phyloP scores from a whole-genome alignment of 2,329 filamentous ascomycete genomes.

The Neopestalotiopsis sp. region DNA sequence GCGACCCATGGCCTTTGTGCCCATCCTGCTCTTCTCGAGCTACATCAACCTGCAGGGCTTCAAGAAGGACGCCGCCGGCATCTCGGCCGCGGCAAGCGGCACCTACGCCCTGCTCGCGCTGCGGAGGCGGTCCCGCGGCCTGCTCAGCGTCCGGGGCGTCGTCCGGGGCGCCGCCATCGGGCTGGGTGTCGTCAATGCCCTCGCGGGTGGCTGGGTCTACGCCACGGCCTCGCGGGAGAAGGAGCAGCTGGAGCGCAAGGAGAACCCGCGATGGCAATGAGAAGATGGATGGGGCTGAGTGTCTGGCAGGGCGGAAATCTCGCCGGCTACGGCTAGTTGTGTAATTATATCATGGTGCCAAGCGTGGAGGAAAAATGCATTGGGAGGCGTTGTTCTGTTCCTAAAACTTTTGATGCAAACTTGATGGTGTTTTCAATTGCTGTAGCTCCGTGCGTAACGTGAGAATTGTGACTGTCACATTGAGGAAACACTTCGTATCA shows the following conservation, averaged over 20 bases:
- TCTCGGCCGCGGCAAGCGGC: conserved; percentile 61
- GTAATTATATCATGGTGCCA: background rate
- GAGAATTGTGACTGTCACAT: background rate
- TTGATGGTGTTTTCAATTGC: background rate
- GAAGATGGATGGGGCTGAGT: background rate
- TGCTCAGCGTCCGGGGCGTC: conserved; percentile 46
- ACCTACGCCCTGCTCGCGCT: conserved; percentile 62
- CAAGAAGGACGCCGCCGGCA: conserved; percentile 60
- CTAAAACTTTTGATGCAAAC: background rate
- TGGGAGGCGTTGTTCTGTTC: background rate
- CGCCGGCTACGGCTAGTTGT: no score
- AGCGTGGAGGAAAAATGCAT: background rate
- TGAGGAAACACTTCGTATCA: background rate
- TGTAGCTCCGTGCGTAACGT: background rate
- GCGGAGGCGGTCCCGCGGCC: conserved; percentile 46
- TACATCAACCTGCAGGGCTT: conserved; percentile 66
- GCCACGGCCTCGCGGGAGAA: conserved; percentile 53
- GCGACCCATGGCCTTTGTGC: conserved; percentile 55
- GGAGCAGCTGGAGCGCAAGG: conserved; percentile 53
- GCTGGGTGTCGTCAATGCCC: conserved; percentile 52
- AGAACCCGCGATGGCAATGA: conserved; percentile 54
- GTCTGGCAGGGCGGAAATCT: conserved; percentile 24
- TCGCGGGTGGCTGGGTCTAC: conserved; percentile 58
- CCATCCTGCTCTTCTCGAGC: conserved; percentile 58
- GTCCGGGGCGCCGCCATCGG: conserved; percentile 57